A percentile compares a stretch with the other conserved stretches of the same genome.
Conservation (phyloP, 352 stramenopile genomes). For the Pythium coloratum region DNA sequence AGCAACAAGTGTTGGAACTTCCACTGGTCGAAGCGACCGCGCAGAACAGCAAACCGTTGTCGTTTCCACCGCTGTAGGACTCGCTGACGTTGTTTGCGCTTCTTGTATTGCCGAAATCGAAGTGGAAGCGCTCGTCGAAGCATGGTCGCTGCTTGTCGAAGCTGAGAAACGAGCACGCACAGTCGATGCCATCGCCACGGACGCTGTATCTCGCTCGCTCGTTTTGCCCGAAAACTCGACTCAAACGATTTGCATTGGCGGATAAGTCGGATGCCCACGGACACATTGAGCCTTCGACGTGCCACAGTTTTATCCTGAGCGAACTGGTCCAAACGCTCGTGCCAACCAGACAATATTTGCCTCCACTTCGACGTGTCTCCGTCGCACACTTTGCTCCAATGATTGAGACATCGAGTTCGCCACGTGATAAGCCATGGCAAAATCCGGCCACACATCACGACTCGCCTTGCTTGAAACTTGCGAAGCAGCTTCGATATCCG, state of each 20-base stretch:
- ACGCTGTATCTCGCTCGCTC: slow-evolving; percentile 18
- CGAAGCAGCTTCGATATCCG: slow-evolving; percentile 26
- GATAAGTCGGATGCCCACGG: slow-evolving; percentile 4
- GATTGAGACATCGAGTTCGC: slow-evolving; percentile 14
- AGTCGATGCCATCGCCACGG: slow-evolving; percentile 22
- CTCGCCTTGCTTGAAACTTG: slow-evolving; percentile 23
- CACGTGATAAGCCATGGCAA: slow-evolving; percentile 6
- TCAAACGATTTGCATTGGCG: slow-evolving; percentile 7
- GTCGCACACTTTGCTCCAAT: slow-evolving; percentile 11
- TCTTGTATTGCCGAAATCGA: slow-evolving; percentile 18
- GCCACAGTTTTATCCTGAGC: neutral
- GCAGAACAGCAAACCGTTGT: slow-evolving; percentile 13
- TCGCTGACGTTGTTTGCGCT: slow-evolving; percentile 10
- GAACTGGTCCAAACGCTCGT: slow-evolving; percentile 7
- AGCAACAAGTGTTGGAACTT: slow-evolving; percentile 20
- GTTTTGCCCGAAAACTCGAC: neutral
- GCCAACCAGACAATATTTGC: neutral
- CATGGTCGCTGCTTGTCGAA: slow-evolving; percentile 8
- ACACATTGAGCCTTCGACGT: slow-evolving; percentile 14
- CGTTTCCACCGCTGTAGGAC: slow-evolving; percentile 25
- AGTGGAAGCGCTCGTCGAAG: slow-evolving; percentile 17
- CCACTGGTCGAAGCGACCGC: slow-evolving; percentile 20
- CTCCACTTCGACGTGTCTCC: slow-evolving; percentile 5
- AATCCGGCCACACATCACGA: slow-evolving; percentile 2
- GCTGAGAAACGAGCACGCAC: neutral